A percentile compares a stretch with the other conserved stretches of the same genome.
phyloP scores from a whole-genome alignment of 2,329 filamentous ascomycete genomes.

The Balansia obtecta region DNA sequence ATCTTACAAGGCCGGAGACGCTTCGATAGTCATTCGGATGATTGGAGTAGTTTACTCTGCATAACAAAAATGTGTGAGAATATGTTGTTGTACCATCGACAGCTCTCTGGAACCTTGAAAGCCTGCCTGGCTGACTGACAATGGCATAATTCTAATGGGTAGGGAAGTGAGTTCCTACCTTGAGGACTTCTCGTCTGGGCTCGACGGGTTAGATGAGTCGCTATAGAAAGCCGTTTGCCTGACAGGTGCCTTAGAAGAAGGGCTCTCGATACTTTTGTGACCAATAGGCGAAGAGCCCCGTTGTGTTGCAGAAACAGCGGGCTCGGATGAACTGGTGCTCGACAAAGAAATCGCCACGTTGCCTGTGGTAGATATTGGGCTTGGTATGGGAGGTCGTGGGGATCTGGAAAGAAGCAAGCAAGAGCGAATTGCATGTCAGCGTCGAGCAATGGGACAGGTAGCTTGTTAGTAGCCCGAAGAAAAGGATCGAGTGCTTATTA shows the following conservation, averaged over 20 bases:
- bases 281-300: conserved; percentile 15
- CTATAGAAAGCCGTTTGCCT: conserved; percentile 23
- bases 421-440: neutral
- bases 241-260: conserved; percentile 5
- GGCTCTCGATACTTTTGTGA: conserved; percentile 4
- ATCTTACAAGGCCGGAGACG: conserved; percentile 30
- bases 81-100: neutral
- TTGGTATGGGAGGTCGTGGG: conserved; percentile 33
- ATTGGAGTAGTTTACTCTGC: conserved; percentile 15
- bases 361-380: conserved; percentile 35
- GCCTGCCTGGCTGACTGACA: too few species aligned
- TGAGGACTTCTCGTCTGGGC: conserved; percentile 18
- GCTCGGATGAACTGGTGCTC: conserved; percentile 25
- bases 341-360: conserved; percentile 29
- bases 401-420: conserved; percentile 25
- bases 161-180: conserved; percentile 16
- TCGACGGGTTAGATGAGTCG: conserved; percentile 24
- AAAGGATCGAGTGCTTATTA: neutral
- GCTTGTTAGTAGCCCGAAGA: neutral
- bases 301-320: conserved; percentile 9
- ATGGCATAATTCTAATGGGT: neutral
- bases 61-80: neutral
- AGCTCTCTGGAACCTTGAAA: neutral
- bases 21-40: conserved; percentile 38
- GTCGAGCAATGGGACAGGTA: neutral